phyloP scores from a whole-genome alignment of 352 stramenopile species.

The Pythium rishiriense region DNA sequence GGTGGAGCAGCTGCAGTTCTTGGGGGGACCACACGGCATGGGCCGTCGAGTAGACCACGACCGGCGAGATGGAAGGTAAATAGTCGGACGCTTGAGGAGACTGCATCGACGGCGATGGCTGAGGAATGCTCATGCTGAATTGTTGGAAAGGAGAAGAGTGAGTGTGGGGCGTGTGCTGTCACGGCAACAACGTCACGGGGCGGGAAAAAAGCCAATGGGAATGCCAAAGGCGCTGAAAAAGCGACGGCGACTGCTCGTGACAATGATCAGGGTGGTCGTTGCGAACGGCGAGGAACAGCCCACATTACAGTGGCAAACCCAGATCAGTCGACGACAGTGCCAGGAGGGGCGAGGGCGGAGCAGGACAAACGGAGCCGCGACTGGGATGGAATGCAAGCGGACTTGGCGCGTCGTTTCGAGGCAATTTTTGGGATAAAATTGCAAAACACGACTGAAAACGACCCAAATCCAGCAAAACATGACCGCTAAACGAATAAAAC shows the following conservation, averaged over 20 bases:
- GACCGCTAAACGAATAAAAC: background rate
- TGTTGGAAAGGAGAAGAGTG: slow-evolving; percentile 5
- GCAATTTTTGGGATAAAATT: background rate
- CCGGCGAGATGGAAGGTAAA: slow-evolving; percentile 60
- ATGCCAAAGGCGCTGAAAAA: background rate
- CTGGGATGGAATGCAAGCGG: no score
- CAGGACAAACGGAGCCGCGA: no score
- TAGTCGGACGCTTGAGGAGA: slow-evolving; percentile 16
- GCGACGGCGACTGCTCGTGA: background rate
- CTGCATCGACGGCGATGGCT: slow-evolving; percentile 17
- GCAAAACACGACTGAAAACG: no score
- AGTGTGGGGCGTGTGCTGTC: no score
- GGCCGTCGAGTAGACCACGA: slow-evolving; percentile 58
- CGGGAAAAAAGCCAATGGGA: slow-evolving; percentile 1
- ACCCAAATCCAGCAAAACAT: no score
- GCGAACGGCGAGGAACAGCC: slow-evolving; percentile 3
- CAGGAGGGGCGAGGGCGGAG: no score
- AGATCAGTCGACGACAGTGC: no score
- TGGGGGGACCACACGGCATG: slow-evolving; percentile 56
- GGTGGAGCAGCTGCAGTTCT: slow-evolving; percentile 66
- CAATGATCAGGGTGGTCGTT: no score
- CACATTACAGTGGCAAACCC: no score
- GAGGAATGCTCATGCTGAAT: slow-evolving; percentile 12
- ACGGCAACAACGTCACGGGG: no score
- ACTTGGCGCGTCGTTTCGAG: slow-evolving; percentile 24